Evolutionary conservation across 495 filamentous ascomycete genomes (phyloP).

Genomic region (Hypoxylon subgilvum): DNA sequence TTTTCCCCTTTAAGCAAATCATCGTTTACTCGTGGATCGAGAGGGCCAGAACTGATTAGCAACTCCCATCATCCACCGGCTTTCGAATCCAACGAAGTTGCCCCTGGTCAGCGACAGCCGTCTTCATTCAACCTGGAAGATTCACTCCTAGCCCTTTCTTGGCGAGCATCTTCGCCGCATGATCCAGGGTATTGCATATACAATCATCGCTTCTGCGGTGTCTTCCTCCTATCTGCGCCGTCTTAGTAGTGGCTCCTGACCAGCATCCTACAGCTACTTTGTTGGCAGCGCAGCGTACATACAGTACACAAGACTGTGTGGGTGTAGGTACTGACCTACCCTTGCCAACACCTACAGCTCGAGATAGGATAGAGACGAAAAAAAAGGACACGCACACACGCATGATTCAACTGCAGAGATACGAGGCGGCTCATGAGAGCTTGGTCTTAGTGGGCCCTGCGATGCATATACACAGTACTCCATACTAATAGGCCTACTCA

Average conservation of each 20-base stretch:
- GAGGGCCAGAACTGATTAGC: conserved; percentile 19
- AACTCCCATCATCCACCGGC: conserved; percentile 17
- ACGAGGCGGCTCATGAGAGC: conserved; percentile 37
- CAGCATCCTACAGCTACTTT: conserved; percentile 17
- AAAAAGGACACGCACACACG: conserved; percentile 37
- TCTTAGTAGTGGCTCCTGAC: conserved; percentile 9
- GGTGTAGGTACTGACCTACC: conserved; percentile 28
- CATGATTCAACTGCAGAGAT: conserved; percentile 39
- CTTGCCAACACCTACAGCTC: conserved; percentile 26
- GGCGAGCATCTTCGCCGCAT: conserved; percentile 21
- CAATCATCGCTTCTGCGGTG: conserved; percentile 5
- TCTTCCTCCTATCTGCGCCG: conserved; percentile 6
- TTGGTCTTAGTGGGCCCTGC: conserved; percentile 25
- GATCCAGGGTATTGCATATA: conserved; percentile 30
- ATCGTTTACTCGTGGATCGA: too few species aligned
- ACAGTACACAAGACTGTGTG: conserved; percentile 38
- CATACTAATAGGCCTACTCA: too few species aligned
- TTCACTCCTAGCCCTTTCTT: conserved; percentile 10
- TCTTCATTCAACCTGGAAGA: conserved; percentile 16
- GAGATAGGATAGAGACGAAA: background rate
- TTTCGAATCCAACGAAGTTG: conserved; percentile 25
- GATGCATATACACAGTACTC: conserved; percentile 30
- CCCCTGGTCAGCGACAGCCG: conserved; percentile 17
- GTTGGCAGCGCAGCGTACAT: conserved; percentile 20
- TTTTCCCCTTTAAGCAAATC: conserved; percentile 16